Percentiles rank a stretch among this genome's conserved stretches.
phyloP scores from a whole-genome alignment of 345 rosid genomes.

The Eucalyptus sideroxylon region DNA sequence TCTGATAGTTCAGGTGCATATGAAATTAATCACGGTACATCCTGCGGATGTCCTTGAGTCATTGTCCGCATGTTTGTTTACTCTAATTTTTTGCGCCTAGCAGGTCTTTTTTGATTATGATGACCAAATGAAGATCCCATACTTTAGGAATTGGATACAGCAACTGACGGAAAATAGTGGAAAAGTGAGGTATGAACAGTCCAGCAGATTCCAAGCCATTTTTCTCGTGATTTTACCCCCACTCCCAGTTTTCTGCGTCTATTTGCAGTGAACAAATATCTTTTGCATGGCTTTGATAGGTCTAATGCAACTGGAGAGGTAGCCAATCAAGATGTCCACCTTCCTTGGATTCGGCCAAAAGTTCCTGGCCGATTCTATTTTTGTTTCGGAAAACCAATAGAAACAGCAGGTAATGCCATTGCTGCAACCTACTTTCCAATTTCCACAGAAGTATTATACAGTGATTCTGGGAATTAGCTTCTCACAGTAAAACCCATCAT shows the following conservation, averaged over 20 bases:
- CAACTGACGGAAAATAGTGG: slow-evolving; percentile 12
- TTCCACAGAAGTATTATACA: not conserved
- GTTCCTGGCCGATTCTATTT: slow-evolving; percentile 71
- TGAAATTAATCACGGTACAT: not conserved
- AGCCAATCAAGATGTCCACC: slow-evolving; percentile 39
- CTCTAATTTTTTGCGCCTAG: not conserved
- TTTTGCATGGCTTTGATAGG: slow-evolving; percentile 8
- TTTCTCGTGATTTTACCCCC: not conserved
- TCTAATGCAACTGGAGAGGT: slow-evolving; percentile 33
- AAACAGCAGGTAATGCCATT: slow-evolving; percentile 36
- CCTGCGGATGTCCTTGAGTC: not conserved
- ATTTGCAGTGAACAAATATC: not conserved
- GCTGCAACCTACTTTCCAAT: not conserved
- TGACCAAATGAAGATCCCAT: slow-evolving; percentile 62
- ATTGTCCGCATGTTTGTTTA: not conserved
- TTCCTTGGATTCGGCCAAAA: slow-evolving; percentile 55
- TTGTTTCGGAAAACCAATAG: slow-evolving; percentile 74
- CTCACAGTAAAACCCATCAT: not conserved
- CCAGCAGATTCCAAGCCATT: not conserved
- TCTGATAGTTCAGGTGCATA: not conserved
- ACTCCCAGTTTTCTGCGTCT: not conserved
- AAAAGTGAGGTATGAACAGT: slow-evolving; percentile 30
- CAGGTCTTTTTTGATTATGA: slow-evolving; percentile 52
- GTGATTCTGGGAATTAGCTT: not conserved
- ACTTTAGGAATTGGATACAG: slow-evolving; percentile 18